phyloP scores from a whole-genome alignment of 1,139 yeast genomes.

The Suhomyces taliae region DNA sequence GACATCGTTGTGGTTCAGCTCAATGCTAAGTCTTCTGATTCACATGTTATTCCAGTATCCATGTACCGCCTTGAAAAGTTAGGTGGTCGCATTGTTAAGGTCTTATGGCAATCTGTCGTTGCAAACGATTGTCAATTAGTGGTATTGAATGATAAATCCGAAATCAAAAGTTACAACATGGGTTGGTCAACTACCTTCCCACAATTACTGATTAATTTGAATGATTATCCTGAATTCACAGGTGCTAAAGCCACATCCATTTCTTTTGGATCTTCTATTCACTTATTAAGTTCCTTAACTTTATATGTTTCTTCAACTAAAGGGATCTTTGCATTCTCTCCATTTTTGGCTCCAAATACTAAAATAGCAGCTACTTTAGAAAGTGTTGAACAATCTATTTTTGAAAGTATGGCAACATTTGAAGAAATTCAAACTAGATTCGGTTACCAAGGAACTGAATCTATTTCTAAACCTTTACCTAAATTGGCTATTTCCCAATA shows the following conservation, averaged over 20 bases:
- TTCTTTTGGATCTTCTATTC: slow-evolving; percentile 33
- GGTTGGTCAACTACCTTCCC: slow-evolving; percentile 27
- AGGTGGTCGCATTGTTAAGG: slow-evolving; percentile 22
- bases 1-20: slow-evolving; percentile 27
- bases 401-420: slow-evolving; percentile 25
- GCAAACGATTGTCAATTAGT: slow-evolving; percentile 32
- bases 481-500: slow-evolving; percentile 20
- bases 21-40: slow-evolving; percentile 15
- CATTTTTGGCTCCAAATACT: slow-evolving; percentile 26
- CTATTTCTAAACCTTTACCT: slow-evolving; percentile 17
- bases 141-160: slow-evolving; percentile 26
- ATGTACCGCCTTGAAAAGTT: slow-evolving; percentile 19
- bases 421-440: slow-evolving; percentile 19
- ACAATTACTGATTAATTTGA: slow-evolving; percentile 23
- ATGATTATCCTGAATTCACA: slow-evolving; percentile 13
- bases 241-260: slow-evolving; percentile 29
- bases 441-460: slow-evolving; percentile 12
- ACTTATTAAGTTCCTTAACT: slow-evolving; percentile 35
- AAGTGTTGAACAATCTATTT: slow-evolving; percentile 24
- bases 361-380: slow-evolving; percentile 24
- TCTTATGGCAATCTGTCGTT: slow-evolving; percentile 35
- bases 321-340: slow-evolving; percentile 33
- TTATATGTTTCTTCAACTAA: slow-evolving; percentile 32
- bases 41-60: slow-evolving; percentile 14
- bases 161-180: slow-evolving; percentile 32